Conservation (phyloP, 1,284 basidiomycete species). For the Malassezia brasiliensis region DNA sequence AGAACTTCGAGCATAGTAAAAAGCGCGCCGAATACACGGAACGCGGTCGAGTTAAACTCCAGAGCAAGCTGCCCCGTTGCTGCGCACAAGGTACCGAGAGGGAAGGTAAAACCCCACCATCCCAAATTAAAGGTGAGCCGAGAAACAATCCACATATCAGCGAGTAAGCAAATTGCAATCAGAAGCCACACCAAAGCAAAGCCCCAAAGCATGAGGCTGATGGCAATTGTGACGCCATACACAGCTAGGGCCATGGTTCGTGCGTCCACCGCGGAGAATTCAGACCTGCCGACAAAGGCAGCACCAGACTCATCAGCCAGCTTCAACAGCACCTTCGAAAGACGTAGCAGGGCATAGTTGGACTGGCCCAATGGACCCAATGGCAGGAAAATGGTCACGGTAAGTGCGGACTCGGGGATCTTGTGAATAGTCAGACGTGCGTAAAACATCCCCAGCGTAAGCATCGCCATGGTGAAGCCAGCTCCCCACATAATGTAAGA, state of each 20-base stretch:
- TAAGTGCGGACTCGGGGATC: constrained; percentile 51
- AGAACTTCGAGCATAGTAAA: constrained; percentile 24
- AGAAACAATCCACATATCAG: constrained; percentile 27
- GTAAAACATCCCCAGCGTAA: constrained; percentile 56
- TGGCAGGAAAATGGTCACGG: constrained; percentile 59
- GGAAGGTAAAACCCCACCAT: constrained; percentile 37
- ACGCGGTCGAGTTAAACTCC: constrained; percentile 25
- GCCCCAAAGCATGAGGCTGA: constrained; percentile 51
- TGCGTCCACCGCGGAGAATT: constrained; percentile 16
- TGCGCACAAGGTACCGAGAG: constrained; percentile 29
- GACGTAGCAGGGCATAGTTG: constrained; percentile 56
- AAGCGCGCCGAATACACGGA: constrained; percentile 26
- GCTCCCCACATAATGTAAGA: constrained; percentile 51
- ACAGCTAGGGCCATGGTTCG: constrained; percentile 28
- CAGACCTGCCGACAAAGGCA: constrained; percentile 9
- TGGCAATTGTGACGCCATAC: constrained; percentile 22
- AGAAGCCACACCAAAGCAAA: constrained; percentile 51
- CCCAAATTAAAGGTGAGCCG: constrained; percentile 35
- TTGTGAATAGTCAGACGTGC: constrained; percentile 52
- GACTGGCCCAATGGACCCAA: constrained; percentile 58
- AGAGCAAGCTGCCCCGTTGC: constrained; percentile 27
- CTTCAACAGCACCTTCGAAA: constrained; percentile 35
- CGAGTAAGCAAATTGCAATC: constrained; percentile 44
- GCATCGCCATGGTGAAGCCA: constrained; percentile 49
- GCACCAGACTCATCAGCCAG: constrained; percentile 14